These are phyloP conservation scores for Candida quercuum DNA, from an alignment of 805 yeast genomes.

Conservation along the genomic window DNA sequence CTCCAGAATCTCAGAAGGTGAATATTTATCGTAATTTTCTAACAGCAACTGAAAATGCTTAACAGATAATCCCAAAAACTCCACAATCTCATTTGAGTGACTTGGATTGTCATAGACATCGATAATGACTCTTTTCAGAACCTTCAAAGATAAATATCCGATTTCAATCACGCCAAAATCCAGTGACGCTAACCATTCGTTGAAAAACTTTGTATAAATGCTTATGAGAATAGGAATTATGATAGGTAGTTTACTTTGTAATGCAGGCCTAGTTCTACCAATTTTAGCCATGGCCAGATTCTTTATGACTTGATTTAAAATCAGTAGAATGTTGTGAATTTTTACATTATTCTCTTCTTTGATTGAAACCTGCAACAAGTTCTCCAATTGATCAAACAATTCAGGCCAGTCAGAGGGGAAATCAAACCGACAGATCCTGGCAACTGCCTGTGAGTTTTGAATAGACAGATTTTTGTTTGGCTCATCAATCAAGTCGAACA, in stretches of 20 bases:
- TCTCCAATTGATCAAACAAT: conserved; percentile 60
- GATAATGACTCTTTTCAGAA: conserved; percentile 62
- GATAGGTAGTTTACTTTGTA: conserved; percentile 66
- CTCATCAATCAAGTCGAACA: conserved; percentile 60
- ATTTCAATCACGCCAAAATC: conserved; percentile 58
- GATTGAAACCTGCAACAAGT: conserved; percentile 38
- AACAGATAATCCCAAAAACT: conserved; percentile 52
- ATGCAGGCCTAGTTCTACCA: conserved; percentile 74
- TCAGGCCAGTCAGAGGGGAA: conserved; percentile 87
- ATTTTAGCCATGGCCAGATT: conserved; percentile 69
- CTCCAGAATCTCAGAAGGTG: conserved; percentile 42
- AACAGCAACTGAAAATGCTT: conserved; percentile 57
- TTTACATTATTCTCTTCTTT: conserved; percentile 42
- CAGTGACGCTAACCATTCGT: conserved; percentile 50
- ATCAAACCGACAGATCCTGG: conserved; percentile 75
- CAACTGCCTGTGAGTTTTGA: conserved; percentile 81
- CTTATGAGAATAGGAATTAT: conserved; percentile 55
- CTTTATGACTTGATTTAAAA: conserved; percentile 76
- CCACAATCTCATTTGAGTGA: conserved; percentile 48
- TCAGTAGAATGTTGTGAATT: conserved; percentile 56
- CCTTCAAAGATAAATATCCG: conserved; percentile 74
- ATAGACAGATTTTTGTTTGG: conserved; percentile 68
- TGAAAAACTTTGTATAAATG: conserved; percentile 54
- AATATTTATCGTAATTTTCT: conserved; percentile 43
- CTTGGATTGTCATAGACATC: conserved; percentile 75